Evolutionary conservation across 2,329 filamentous ascomycete genomes (phyloP).

Genomic region (Fusarium pseudoanthophilum): DNA sequence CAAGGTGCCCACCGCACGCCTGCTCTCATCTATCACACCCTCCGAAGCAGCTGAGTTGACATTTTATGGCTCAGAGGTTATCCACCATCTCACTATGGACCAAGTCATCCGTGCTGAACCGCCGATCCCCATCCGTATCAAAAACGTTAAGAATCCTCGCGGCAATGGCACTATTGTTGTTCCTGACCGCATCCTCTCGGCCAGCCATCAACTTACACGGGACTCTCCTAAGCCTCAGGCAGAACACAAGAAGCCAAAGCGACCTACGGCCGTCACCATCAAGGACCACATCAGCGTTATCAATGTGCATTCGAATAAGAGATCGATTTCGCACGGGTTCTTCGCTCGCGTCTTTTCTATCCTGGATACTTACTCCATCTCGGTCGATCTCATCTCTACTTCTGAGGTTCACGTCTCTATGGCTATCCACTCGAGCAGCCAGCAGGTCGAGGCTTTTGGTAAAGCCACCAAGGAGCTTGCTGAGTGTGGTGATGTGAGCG

Average conservation of each 20-base stretch:
- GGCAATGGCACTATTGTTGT: constrained; percentile 84
- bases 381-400: constrained; percentile 95
- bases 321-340: constrained; percentile 95
- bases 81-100: constrained; percentile 99
- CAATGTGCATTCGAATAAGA: constrained; percentile 98
- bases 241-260: constrained; percentile 68
- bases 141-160: constrained; percentile 89
- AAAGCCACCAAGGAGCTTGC: constrained; percentile 77
- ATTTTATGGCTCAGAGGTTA: constrained; percentile 94
- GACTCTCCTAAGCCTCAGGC: constrained; percentile 55
- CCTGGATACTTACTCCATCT: constrained; percentile 85
- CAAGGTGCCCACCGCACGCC: constrained; percentile 91
- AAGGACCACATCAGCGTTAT: constrained; percentile 97
- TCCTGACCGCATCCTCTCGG: constrained; percentile 71
- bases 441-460: constrained; percentile 70
- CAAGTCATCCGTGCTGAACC: constrained; percentile 85
- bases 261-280: constrained; percentile 92
- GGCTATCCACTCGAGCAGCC: constrained; percentile 86
- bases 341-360: constrained; percentile 94
- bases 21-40: constrained; percentile 90
- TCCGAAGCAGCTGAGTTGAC: constrained; percentile 96
- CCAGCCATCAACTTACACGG: constrained; percentile 68
- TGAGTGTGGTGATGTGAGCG: constrained; percentile 88
- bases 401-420: constrained; percentile 98
- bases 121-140: constrained; percentile 87